Evolutionary conservation across 208 protist genomes (phyloP).

Genomic region (Tritrichomonas foetus): DNA sequence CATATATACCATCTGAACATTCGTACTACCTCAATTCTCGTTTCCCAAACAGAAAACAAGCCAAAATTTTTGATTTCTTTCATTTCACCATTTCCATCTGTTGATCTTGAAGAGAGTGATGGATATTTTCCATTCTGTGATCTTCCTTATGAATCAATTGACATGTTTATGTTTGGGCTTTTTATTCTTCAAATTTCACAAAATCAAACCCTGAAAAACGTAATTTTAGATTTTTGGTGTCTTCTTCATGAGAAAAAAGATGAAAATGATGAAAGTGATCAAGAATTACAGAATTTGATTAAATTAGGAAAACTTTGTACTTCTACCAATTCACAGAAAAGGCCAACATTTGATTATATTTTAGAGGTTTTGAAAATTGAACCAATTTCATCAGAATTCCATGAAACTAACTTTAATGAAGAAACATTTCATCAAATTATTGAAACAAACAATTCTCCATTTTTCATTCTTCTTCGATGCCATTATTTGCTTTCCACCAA

Average conservation of each 20-base stretch:
- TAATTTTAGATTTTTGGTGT: neutral
- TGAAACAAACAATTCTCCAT: neutral
- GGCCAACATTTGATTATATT: neutral
- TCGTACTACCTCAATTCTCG: neutral
- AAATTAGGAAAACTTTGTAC: neutral
- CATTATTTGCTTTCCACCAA: neutral
- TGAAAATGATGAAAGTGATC: neutral
- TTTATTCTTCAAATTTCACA: neutral
- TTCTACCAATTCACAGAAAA: neutral
- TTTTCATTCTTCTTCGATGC: neutral
- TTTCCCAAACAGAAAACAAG: neutral
- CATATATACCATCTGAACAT: neutral
- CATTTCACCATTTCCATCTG: neutral
- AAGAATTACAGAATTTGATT: no score
- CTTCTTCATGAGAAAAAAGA: neutral
- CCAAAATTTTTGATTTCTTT: neutral
- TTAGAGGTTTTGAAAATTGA: neutral
- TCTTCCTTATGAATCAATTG: neutral
- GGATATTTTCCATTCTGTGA: neutral
- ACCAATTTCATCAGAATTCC: neutral
- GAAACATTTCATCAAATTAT: neutral
- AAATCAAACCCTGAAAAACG: neutral
- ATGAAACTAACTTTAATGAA: neutral
- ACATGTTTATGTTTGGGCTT: neutral
- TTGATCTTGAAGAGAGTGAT: neutral